Percentiles rank a stretch among this genome's conserved stretches.
Evolutionary conservation across 257 asterid species (phyloP).

Genomic region (Rhazya stricta): DNA sequence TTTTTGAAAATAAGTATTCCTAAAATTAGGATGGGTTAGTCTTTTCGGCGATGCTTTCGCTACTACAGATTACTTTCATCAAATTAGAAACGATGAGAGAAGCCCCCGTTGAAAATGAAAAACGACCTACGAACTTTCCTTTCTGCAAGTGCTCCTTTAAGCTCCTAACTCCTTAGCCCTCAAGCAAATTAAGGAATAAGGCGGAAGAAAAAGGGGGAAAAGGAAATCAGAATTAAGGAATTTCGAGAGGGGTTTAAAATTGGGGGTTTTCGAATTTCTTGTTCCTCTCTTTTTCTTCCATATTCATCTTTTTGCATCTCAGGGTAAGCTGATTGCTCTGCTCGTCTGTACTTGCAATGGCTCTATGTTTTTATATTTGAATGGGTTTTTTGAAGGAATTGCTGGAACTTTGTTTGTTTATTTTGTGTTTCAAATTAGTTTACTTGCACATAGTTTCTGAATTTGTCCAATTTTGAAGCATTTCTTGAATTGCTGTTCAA

Average conservation of each 20-base stretch:
- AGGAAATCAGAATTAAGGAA: neutral
- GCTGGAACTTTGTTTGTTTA: neutral
- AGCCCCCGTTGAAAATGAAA: no score
- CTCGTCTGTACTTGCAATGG: neutral
- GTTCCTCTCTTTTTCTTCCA: neutral
- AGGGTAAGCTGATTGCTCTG: neutral
- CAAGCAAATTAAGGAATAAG: neutral
- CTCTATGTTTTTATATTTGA: neutral
- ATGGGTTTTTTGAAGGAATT: neutral
- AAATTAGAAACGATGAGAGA: no score
- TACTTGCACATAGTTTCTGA: neutral
- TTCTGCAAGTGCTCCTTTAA: no score
- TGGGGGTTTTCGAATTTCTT: neutral
- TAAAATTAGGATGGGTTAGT: no score
- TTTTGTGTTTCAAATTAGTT: neutral
- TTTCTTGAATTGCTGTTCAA: neutral
- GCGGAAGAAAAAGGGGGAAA: neutral
- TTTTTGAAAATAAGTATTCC: no score
- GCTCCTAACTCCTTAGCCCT: neutral
- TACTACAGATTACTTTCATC: no score
- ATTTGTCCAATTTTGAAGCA: neutral
- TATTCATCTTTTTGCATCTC: conserved; percentile 3
- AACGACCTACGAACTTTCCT: no score
- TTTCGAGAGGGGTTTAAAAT: neutral
- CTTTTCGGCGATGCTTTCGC: no score